These are phyloP conservation scores for Backusella psychrophila DNA, from an alignment of 192 early-diverging fungal genomes.

Conservation along the genomic window DNA sequence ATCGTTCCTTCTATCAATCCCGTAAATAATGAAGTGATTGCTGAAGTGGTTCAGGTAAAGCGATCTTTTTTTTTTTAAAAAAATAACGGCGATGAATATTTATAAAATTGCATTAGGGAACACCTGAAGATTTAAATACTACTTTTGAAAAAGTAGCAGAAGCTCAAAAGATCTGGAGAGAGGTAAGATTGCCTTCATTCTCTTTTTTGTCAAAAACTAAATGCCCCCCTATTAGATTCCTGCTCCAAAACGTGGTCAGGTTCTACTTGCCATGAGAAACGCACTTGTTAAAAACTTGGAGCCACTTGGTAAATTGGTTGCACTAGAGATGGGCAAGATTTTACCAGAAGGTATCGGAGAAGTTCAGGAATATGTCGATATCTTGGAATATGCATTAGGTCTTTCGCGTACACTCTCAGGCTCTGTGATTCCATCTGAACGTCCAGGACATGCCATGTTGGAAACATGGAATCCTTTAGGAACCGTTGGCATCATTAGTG, in stretches of 20 bases:
- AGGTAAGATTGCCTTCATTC: conserved; percentile 25
- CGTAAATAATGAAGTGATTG: conserved; percentile 85
- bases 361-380: conserved; percentile 96
- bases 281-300: conserved; percentile 72
- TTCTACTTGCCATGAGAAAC: conserved; percentile 87
- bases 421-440: conserved; percentile 82
- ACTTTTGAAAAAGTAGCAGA: conserved; percentile 63
- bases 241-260: conserved; percentile 84
- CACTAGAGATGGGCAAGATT: conserved; percentile 96
- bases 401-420: conserved; percentile 81
- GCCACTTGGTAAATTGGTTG: conserved; percentile 81
- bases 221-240: conserved; percentile 41
- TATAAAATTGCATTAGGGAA: conserved; percentile 26
- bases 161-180: conserved; percentile 62
- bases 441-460: conserved; percentile 92
- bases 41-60: conserved; percentile 68
- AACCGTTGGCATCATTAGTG: conserved; percentile 88
- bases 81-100: no score
- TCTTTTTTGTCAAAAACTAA: conserved; percentile 12
- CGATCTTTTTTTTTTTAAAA: no score
- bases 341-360: conserved; percentile 90
- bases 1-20: conserved; percentile 65
- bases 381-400: conserved; percentile 89
- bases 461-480: conserved; percentile 96
- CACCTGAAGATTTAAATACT: conserved; percentile 58